A percentile compares a stretch with the other conserved stretches of the same genome.
Conservation (phyloP, 257 asterid genomes). For the Solanum sitiens region DNA sequence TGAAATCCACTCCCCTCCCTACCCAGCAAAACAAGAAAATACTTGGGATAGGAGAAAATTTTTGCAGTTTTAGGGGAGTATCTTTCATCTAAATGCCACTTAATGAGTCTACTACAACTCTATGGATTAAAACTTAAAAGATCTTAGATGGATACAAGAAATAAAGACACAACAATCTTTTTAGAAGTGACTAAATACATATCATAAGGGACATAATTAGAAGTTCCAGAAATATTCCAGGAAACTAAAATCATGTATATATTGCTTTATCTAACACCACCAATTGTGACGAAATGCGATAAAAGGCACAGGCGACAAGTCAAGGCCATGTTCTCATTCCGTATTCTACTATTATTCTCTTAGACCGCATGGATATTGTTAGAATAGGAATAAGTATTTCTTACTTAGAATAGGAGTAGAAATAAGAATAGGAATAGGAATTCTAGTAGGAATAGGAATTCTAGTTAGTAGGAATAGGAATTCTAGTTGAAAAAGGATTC, state of each 20-base stretch:
- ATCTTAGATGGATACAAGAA: background rate
- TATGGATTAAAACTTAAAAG: background rate
- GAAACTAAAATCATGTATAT: background rate
- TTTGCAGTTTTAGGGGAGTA: background rate
- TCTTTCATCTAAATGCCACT: background rate
- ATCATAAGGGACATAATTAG: background rate
- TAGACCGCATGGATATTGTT: constrained; percentile 17
- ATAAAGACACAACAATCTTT: background rate
- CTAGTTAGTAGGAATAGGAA: too few relatives aligned
- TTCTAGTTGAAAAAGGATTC: too few relatives aligned
- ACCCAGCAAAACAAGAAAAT: background rate
- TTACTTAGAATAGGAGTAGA: too few relatives aligned
- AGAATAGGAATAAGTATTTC: too few relatives aligned
- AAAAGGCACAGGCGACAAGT: background rate
- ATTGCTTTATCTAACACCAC: background rate
- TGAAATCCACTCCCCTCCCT: background rate
- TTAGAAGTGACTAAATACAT: background rate
- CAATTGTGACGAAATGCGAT: background rate
- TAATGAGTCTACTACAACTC: background rate
- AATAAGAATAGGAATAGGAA: too few relatives aligned
- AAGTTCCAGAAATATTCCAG: background rate
- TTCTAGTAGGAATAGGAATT: too few relatives aligned
- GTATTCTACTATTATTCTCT: constrained; percentile 23
- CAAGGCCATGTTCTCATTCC: constrained; percentile 9
- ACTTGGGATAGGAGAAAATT: background rate